These are phyloP conservation scores for Thraustotheca clavata DNA, from an alignment of 352 stramenopile species.

Conservation along the genomic window DNA sequence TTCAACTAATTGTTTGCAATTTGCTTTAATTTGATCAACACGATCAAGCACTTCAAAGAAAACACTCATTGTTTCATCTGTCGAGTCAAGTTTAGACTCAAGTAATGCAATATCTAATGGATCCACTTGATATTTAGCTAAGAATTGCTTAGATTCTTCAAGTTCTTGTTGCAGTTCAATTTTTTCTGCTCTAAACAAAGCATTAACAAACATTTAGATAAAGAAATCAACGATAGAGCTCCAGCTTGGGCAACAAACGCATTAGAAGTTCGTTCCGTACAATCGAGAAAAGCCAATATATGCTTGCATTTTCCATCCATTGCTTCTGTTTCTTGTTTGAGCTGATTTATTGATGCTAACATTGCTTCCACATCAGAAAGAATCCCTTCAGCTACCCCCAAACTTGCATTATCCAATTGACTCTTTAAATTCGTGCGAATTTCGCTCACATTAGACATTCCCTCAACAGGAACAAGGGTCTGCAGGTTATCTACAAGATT, in stretches of 20 bases:
- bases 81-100: neutral
- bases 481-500: neutral
- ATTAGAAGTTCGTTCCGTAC: constrained; percentile 11
- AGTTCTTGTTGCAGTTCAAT: constrained; percentile 26
- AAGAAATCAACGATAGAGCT: constrained; percentile 1
- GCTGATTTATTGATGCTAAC: neutral
- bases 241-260: constrained; percentile 5
- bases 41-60: constrained; percentile 30
- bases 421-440: neutral
- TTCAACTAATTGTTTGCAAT: constrained; percentile 28
- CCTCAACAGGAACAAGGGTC: neutral
- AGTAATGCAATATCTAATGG: constrained; percentile 2
- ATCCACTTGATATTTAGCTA: constrained; percentile 18
- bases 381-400: neutral
- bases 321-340: constrained; percentile 5
- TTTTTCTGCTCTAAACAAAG: constrained; percentile 20
- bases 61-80: constrained; percentile 22
- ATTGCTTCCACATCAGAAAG: neutral
- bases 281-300: constrained; percentile 11
- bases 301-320: constrained; percentile 14
- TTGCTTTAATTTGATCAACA: constrained; percentile 26
- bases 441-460: neutral
- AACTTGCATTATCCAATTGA: neutral
- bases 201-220: neutral
- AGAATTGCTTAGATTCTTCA: constrained; percentile 21